Evolutionary conservation across 768 basidiomycete species (phyloP), one percentile per base, ranked within the genome.

Genomic region (Lepiota subincarnata): DNA sequence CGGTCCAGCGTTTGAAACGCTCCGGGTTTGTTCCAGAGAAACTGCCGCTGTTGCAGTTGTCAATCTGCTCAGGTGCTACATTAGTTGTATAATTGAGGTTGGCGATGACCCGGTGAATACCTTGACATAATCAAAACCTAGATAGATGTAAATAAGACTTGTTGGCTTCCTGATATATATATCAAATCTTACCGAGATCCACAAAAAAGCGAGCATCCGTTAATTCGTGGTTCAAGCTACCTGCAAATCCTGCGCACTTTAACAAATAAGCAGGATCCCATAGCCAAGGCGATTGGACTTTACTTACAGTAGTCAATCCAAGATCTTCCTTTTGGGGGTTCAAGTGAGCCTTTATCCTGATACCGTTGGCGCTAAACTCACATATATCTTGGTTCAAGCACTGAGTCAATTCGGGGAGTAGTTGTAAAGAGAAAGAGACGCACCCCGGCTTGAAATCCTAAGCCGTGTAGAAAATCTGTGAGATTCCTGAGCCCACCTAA

Each of bases 121-220:
- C 55, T 65, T 65, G 7, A 59, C 56, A 40, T 61, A 65, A 34
- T 65, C 64, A 43, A 61, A 65, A n/a, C 64, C 62, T 65, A 39
- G 11, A 4, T 14, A 31, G 4, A 18, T 10, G 11, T 8, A n/a
- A 24, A 12, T 50, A 37, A 12, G 20, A 35, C 11, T 7, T n/a
- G 8, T 14, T 34, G n/a, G 8, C n/a, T 14, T 40, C 28, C 11
- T 13, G 24, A 22, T 20, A n/a, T 19, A 4, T 13, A n/a, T 12
- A 22, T 10, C 22, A 20, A 42, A 8, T 18, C 58, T 28, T 34
- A 62, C 64, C 64, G 55, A 62, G 60, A 14, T 60, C 50, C 37
- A 65, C 62, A 38, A 65, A 63, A 28, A 61, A 55, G 11, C 60
- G 64, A 46, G 62, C 62, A 48, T 65, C 64, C 6, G 62, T 61